phyloP scores from a whole-genome alignment of 306 rosid species.

The Elaeagnus macrophylla region DNA sequence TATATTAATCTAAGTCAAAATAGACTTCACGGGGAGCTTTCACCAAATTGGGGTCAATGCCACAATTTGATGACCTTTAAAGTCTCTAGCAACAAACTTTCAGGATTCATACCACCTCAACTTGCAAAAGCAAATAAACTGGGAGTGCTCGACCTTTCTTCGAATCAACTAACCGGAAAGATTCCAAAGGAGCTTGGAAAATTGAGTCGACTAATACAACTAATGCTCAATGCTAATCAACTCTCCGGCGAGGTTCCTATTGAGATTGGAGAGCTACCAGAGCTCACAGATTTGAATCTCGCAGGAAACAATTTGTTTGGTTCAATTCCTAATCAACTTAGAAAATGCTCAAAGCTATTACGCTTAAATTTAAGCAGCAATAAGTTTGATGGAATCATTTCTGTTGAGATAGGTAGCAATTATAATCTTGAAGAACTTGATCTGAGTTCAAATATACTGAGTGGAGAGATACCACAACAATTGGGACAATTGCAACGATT shows the following conservation, averaged over 20 bases:
- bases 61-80: background rate
- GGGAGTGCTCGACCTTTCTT: background rate
- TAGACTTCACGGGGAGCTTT: conserved; percentile 14
- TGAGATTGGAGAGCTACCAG: background rate
- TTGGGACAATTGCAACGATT: background rate
- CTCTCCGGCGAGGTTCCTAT: background rate
- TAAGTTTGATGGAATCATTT: background rate
- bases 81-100: background rate
- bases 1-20: conserved; percentile 21
- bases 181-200: background rate
- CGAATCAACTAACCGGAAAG: background rate
- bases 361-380: background rate
- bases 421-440: background rate
- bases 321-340: background rate
- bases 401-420: background rate
- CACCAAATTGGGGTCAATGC: conserved; percentile 5
- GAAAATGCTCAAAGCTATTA: background rate
- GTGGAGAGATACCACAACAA: background rate
- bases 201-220: background rate
- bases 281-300: background rate
- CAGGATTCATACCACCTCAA: conserved; percentile 7
- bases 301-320: background rate
- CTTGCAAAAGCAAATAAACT: background rate
- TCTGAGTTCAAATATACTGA: background rate
- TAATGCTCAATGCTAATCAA: background rate